A percentile compares a stretch with the other conserved stretches of the same genome.
These are phyloP conservation scores for Pascua guehoae DNA, from an alignment of 1,284 basidiomycete genomes.

Conservation along the genomic window DNA sequence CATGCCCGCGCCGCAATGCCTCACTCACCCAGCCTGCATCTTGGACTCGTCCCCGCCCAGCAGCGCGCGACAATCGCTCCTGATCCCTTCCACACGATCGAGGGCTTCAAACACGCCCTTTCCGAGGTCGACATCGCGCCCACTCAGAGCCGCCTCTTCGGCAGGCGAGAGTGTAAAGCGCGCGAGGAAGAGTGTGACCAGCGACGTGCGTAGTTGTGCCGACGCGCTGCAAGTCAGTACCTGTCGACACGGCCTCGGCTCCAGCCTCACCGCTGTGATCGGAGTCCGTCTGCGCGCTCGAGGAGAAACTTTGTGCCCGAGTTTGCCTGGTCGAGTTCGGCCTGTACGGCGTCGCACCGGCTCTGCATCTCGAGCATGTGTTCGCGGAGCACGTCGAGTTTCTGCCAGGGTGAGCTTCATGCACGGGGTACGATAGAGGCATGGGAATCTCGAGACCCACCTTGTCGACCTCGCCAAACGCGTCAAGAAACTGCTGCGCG, in stretches of 20 bases:
- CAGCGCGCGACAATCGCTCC: slow-evolving; percentile 77
- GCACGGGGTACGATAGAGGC: too few relatives aligned
- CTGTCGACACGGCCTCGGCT: too few relatives aligned
- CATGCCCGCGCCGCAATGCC: not conserved
- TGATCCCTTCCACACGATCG: slow-evolving; percentile 78
- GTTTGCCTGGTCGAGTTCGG: slow-evolving; percentile 69
- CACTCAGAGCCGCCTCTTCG: slow-evolving; percentile 70
- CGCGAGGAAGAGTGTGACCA: slow-evolving; percentile 73
- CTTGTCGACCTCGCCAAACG: slow-evolving; percentile 80
- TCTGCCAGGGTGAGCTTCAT: slow-evolving; percentile 54
- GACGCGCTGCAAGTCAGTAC: slow-evolving; percentile 52
- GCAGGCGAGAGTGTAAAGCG: slow-evolving; percentile 76
- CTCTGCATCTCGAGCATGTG: slow-evolving; percentile 73
- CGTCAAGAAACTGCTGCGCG: slow-evolving; percentile 72
- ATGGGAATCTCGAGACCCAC: slow-evolving; percentile 57
- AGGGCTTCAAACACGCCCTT: slow-evolving; percentile 74
- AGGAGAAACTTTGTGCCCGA: slow-evolving; percentile 77
- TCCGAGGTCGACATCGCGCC: slow-evolving; percentile 71
- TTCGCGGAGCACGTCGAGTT: slow-evolving; percentile 68
- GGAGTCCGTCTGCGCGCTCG: slow-evolving; percentile 76
- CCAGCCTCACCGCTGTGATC: slow-evolving; percentile 67
- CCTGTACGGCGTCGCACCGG: slow-evolving; percentile 78
- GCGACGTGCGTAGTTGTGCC: slow-evolving; percentile 58
- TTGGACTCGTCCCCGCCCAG: slow-evolving; percentile 78
- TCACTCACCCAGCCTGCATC: slow-evolving; percentile 71